A percentile compares a stretch with the other conserved stretches of the same genome.
These are phyloP conservation scores for Arabis alpina DNA, from an alignment of 345 rosid genomes.

Conservation along the genomic window DNA sequence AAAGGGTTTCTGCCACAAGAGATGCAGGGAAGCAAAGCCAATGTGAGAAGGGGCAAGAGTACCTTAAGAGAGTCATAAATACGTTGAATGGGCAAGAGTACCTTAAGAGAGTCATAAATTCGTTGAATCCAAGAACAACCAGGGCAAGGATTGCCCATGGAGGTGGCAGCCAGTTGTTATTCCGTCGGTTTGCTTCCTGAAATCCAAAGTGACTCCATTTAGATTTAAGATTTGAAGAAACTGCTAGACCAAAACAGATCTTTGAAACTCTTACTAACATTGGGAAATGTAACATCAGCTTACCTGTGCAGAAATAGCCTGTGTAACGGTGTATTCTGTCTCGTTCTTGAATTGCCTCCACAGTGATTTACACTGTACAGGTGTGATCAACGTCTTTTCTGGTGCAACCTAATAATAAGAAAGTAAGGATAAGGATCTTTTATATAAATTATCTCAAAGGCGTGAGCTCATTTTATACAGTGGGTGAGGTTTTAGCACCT, in stretches of 20 bases:
- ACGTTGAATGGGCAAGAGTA: slow-evolving; percentile 56
- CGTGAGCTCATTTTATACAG: background rate
- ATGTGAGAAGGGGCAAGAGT: slow-evolving; percentile 20
- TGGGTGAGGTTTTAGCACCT: slow-evolving; percentile 53
- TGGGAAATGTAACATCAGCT: slow-evolving; percentile 8
- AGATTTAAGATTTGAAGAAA: slow-evolving; percentile 14
- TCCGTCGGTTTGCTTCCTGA: slow-evolving; percentile 96
- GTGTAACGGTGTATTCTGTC: slow-evolving; percentile 92
- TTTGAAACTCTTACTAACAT: background rate
- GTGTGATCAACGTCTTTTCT: slow-evolving; percentile 86
- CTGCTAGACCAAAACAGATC: background rate
- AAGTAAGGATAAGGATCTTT: slow-evolving; percentile 7
- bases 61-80: slow-evolving; percentile 98
- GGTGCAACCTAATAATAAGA: slow-evolving; percentile 62
- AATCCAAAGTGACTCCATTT: slow-evolving; percentile 27
- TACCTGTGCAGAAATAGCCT: slow-evolving; percentile 99
- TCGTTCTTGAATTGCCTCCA: slow-evolving; percentile 98
- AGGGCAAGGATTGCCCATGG: slow-evolving; percentile 98
- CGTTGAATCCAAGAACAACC: slow-evolving; percentile 89
- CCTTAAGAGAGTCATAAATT: slow-evolving; percentile 99
- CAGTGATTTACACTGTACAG: slow-evolving; percentile 92
- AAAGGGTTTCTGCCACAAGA: slow-evolving; percentile 83
- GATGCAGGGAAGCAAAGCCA: slow-evolving; percentile 12
- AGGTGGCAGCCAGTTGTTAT: slow-evolving; percentile 98
- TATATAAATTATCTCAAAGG: slow-evolving; percentile 5